Conservation (phyloP, 768 basidiomycete species). For the Termitomyces sp. region DNA sequence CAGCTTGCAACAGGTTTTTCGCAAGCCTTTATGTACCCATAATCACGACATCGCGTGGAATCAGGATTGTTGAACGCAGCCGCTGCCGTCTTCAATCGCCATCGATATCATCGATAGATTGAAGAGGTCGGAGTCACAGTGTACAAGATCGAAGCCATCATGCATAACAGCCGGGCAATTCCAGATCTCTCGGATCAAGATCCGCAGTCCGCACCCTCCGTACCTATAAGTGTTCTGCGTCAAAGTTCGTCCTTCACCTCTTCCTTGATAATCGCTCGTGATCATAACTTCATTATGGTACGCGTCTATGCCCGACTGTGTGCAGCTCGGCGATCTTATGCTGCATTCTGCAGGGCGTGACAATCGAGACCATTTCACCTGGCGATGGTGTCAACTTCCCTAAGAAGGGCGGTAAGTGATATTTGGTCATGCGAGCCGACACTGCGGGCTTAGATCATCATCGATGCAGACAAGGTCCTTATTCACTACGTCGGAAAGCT, state of each 20-base stretch:
- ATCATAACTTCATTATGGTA: slow-evolving; percentile 25
- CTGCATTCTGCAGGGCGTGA: slow-evolving; percentile 53
- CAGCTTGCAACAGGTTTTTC: not conserved
- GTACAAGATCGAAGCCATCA: slow-evolving; percentile 13
- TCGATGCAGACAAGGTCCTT: slow-evolving; percentile 50
- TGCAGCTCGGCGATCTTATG: slow-evolving; percentile 11
- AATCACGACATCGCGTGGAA: not conserved
- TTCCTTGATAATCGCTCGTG: slow-evolving; percentile 30
- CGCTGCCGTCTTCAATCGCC: slow-evolving; percentile 10
- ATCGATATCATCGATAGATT: slow-evolving; percentile 16
- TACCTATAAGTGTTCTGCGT: slow-evolving; percentile 38
- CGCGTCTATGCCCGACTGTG: slow-evolving; percentile 18
- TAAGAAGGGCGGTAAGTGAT: slow-evolving; percentile 57
- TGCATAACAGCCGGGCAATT: slow-evolving; percentile 23
- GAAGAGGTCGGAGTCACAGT: not conserved
- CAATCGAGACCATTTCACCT: slow-evolving; percentile 45
- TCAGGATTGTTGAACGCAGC: slow-evolving; percentile 5
- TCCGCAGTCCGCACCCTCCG: slow-evolving; percentile 57
- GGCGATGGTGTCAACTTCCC: slow-evolving; percentile 68
- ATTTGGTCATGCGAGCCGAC: not conserved
- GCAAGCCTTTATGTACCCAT: not conserved
- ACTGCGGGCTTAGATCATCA: slow-evolving; percentile 12
- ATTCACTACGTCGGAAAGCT: slow-evolving; percentile 84
- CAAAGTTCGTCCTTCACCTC: slow-evolving; percentile 21
- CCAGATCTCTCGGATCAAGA: slow-evolving; percentile 64